Base-by-base conservation (phyloP, 306 rosid genomes). In the Dryas drummondii region DNA sequence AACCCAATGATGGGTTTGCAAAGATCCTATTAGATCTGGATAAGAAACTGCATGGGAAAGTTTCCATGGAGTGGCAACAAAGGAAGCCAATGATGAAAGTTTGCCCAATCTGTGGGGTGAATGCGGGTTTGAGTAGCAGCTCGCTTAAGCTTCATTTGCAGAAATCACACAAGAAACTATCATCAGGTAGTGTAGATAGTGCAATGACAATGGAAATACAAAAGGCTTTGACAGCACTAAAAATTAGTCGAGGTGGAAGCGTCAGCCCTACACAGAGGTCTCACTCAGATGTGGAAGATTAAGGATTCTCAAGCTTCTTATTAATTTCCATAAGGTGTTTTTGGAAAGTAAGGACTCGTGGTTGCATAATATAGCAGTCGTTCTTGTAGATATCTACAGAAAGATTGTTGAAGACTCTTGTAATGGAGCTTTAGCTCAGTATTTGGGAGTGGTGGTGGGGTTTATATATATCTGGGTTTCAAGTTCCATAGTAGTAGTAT, bases 1-100 rank as follows among this genome's bases (percentile, higher is more conserved):
- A 94, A 65, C 99, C 99, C 0, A 94, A 94, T 10, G 99, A 94
- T 19, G 97, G 99, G 52, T 92, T 94, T 70, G 97, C 97, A 1
- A 90, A 79, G 81, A 71, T 79, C 62, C 76, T 94, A 44, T 11
- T 78, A 69, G 85, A 79, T 40, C 64, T 94, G 64, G 99, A 94
- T 78, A 81, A 76, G 80, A 86, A 81, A 74, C 80, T 88, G 57
- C 88, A 89, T n/a, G 99, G 99, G 26, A 87, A 82, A 79, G 88
- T 84, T 50, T 90, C 98, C 70, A 84, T 94, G 89, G 99, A 90
- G 76, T 94, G 99, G 98, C 97, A 92, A 48, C 93, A 89, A 72
- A 67, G 98, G 49, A 94, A 83, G 82, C 97, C 98, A 2, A 84
- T 70, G 16, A 94, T 92, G 88, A 92, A 92, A 83, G 87, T 92